Evolutionary conservation across 768 basidiomycete genomes (phyloP), one percentile per base, ranked within the genome.

Genomic region (Lactarius sp.): DNA sequence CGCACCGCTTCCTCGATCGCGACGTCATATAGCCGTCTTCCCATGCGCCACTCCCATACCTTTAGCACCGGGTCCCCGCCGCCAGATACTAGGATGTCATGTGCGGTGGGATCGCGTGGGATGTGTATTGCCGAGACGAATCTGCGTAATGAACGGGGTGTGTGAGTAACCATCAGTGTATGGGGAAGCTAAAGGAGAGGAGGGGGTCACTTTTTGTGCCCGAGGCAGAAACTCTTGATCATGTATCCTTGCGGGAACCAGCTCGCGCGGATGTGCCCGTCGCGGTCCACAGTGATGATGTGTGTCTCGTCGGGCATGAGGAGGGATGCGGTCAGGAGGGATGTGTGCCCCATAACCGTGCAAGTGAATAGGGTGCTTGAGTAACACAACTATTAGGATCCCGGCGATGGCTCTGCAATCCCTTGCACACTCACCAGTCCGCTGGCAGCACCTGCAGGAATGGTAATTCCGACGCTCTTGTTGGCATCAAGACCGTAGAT

Each of bases 241-340:
- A 82, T 82, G 68, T 87, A 90, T 18, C 94, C 91, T 59, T 88
- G 79, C 0, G 97, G 97, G 71, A 82, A 98, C 83, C 90, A 84
- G 70, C 91, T 94, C 16, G 96, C 82, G 58, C 96, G 81, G 56
- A 99, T 88, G 71, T 98, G 97, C 72, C 98, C 97, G 71, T 99
- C 97, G 51, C 97, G 78, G 71, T 98, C 97, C 0, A 92, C 88
- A 0, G 94, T 93, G 66, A 98, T 81, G 70, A 99, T 86, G 71
- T 81, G 86, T 57, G 79, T 80, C 68, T 87, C 85, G 70, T 91
- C 86, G 0, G 74, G 72, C 0, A 86, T 82, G 59, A 96, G 81
- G 50, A 87, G 70, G 73, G 90, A 87, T 0, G 81, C 75, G 10
- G 88, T 96, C 61, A 98, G 75, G 47, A 92, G 83, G 13, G 94